phyloP scores from a whole-genome alignment of 2,329 filamentous ascomycete genomes.

The Ophiostoma ulmi region DNA sequence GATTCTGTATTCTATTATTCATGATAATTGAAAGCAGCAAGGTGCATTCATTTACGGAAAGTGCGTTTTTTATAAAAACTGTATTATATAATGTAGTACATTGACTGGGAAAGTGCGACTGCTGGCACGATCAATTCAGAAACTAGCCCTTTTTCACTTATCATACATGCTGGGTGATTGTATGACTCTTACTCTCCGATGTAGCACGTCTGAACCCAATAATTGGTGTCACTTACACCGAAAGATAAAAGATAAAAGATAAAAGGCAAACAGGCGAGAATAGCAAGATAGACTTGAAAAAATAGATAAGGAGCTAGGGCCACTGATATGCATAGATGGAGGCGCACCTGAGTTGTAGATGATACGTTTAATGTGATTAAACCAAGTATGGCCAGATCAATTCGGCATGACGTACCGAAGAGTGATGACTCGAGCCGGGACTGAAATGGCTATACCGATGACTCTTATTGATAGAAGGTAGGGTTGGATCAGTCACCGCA shows the following conservation, averaged over 20 bases:
- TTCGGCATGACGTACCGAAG: not conserved
- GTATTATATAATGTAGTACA: too few relatives aligned
- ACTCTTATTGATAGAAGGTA: not conserved
- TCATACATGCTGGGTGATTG: not conserved
- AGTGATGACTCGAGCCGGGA: not conserved
- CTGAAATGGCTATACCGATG: not conserved
- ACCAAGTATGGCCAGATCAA: not conserved
- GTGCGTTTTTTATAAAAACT: not conserved
- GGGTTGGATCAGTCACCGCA: not conserved
- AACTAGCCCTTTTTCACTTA: not conserved
- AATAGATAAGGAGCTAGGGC: constrained; percentile 21
- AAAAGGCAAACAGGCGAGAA: not conserved
- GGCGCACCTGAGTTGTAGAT: not conserved
- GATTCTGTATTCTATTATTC: not conserved
- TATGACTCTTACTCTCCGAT: constrained; percentile 15
- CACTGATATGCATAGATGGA: constrained; percentile 22
- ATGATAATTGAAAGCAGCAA: not conserved
- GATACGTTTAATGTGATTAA: not conserved
- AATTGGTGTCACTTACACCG: constrained; percentile 17
- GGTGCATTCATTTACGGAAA: not conserved
- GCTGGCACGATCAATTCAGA: not conserved
- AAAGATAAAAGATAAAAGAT: constrained; percentile 20
- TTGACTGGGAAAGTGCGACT: not conserved
- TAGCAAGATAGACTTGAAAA: not conserved
- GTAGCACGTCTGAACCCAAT: not conserved